Conservation (phyloP, 176 grass and related monocot species). For the Avena atlantica region DNA sequence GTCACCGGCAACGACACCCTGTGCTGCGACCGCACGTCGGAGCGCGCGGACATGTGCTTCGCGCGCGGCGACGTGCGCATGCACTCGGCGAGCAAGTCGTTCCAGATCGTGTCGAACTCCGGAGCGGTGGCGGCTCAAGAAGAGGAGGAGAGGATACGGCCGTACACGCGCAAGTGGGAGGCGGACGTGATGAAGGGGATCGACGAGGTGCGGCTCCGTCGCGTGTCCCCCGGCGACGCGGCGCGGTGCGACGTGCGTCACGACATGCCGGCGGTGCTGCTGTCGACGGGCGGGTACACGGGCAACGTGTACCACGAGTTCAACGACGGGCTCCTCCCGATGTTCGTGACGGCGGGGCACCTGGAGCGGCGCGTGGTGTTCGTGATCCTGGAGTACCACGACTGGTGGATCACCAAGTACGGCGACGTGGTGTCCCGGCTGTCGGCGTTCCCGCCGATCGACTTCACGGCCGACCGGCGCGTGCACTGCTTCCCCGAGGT, state of each 20-base stretch:
- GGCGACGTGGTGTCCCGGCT: slow-evolving; percentile 66
- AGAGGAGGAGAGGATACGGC: slow-evolving; percentile 68
- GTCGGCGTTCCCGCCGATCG: slow-evolving; percentile 69
- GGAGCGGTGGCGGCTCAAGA: neutral
- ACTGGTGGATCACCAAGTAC: slow-evolving; percentile 94
- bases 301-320: slow-evolving; percentile 97
- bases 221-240: slow-evolving; percentile 33
- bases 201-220: slow-evolving; percentile 65
- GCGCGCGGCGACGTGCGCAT: slow-evolving; percentile 75
- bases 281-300: slow-evolving; percentile 93
- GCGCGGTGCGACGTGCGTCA: slow-evolving; percentile 70
- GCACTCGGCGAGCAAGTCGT: slow-evolving; percentile 72
- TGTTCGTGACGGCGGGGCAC: slow-evolving; percentile 79
- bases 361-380: slow-evolving; percentile 63
- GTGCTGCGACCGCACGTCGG: slow-evolving; percentile 78
- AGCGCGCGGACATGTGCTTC: slow-evolving; percentile 83
- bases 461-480: slow-evolving; percentile 61
- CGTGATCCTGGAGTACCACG: slow-evolving; percentile 80
- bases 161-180: slow-evolving; percentile 96
- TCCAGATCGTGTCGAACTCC: slow-evolving; percentile 55
- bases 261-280: slow-evolving; percentile 76
- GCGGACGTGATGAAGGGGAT: slow-evolving; percentile 68
- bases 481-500: slow-evolving; percentile 90
- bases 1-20: slow-evolving; percentile 53
- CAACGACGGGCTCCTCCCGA: slow-evolving; percentile 92